These are phyloP conservation scores for Leccinum brunneo-olivaceum DNA, from an alignment of 1,284 basidiomycete genomes.

Conservation along the genomic window DNA sequence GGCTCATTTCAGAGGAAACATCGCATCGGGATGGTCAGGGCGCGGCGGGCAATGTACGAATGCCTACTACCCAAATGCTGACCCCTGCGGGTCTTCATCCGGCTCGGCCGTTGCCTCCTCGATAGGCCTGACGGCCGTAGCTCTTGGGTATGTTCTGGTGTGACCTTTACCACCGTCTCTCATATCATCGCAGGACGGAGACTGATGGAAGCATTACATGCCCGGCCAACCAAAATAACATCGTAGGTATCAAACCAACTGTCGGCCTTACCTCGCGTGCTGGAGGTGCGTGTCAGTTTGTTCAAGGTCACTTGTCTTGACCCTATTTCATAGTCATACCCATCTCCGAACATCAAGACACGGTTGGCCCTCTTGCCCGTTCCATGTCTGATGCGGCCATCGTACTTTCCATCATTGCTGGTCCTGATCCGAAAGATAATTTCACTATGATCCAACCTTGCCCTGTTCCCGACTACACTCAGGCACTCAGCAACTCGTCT, in stretches of 20 bases:
- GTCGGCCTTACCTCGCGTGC: slow-evolving; percentile 58
- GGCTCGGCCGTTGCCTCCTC: slow-evolving; percentile 57
- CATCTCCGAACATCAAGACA: slow-evolving; percentile 58
- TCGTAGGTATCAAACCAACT: slow-evolving; percentile 57
- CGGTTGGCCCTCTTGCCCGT: slow-evolving; percentile 56
- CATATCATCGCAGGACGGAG: slow-evolving; percentile 34
- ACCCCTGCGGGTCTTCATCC: slow-evolving; percentile 61
- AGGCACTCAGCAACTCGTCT: slow-evolving; percentile 43
- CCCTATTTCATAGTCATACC: slow-evolving; percentile 42
- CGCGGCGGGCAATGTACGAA: slow-evolving; percentile 57
- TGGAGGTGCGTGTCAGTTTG: slow-evolving; percentile 33
- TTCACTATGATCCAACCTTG: slow-evolving; percentile 53
- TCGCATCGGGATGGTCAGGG: slow-evolving; percentile 60
- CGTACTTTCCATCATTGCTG: slow-evolving; percentile 55
- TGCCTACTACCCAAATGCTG: slow-evolving; percentile 53
- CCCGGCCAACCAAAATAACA: slow-evolving; percentile 46
- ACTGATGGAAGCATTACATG: slow-evolving; percentile 61
- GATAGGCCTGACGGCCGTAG: slow-evolving; percentile 54
- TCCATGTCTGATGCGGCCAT: slow-evolving; percentile 55
- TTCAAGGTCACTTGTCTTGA: not conserved
- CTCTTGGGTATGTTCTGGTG: slow-evolving; percentile 39
- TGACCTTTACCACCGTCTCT: not conserved
- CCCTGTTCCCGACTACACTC: slow-evolving; percentile 48
- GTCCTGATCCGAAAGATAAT: slow-evolving; percentile 53
- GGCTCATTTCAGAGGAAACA: slow-evolving; percentile 50